A percentile compares a stretch with the other conserved stretches of the same genome.
Evolutionary conservation across 441 rosid genomes (phyloP).

Genomic region (Iberis amara): DNA sequence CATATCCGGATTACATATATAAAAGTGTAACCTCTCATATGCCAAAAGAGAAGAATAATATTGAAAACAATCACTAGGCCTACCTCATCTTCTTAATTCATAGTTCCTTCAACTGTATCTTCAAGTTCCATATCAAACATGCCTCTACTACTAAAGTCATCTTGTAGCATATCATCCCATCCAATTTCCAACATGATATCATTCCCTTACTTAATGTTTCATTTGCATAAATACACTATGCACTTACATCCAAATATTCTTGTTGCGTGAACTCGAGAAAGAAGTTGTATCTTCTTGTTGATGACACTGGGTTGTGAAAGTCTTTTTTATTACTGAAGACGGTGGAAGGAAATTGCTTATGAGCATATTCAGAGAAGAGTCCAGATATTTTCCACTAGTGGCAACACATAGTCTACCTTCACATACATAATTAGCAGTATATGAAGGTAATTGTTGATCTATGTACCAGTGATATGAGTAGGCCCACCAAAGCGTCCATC

Average conservation of each 20-base stretch:
- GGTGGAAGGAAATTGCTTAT: conserved; percentile 70
- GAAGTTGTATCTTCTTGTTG: conserved; percentile 55
- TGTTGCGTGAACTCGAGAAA: conserved; percentile 58
- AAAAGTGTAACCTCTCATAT: conserved; percentile 5
- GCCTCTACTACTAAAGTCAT: conserved; percentile 59
- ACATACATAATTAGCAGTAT: too few species aligned
- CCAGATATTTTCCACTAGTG: conserved; percentile 61
- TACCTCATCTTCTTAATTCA: conserved; percentile 47
- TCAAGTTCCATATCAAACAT: conserved; percentile 71
- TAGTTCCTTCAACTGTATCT: conserved; percentile 40
- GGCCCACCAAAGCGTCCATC: conserved; percentile 54
- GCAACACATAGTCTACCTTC: conserved; percentile 31
- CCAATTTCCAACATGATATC: conserved; percentile 42
- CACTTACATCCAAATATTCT: conserved; percentile 77
- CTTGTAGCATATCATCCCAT: conserved; percentile 60
- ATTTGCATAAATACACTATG: not conserved
- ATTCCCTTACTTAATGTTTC: not conserved
- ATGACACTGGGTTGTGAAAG: conserved; percentile 40
- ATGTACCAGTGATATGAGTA: conserved; percentile 56
- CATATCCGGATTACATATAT: conserved; percentile 35
- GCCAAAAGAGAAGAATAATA: conserved; percentile 10
- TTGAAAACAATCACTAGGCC: conserved; percentile 1
- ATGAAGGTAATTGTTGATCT: not conserved
- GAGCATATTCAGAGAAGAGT: conserved; percentile 63
- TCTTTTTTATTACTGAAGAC: conserved; percentile 28